phyloP scores from a whole-genome alignment of 768 basidiomycete species.

The Pleurotus salmoneostramineus region DNA sequence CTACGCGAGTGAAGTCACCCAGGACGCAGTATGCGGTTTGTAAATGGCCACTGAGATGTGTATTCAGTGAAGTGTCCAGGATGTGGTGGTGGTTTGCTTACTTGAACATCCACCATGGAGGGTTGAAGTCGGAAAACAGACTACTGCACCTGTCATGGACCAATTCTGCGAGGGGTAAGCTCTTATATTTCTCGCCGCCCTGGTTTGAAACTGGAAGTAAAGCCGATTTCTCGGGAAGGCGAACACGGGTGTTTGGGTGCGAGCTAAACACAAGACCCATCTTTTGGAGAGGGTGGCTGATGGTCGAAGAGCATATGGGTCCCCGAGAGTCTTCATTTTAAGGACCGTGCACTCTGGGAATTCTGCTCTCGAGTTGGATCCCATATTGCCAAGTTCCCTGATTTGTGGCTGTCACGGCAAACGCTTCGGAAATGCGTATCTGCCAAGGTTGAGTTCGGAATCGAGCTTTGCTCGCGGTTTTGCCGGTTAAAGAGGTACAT shows the following conservation, averaged over 20 bases:
- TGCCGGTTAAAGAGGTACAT: neutral
- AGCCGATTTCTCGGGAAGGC: conserved; percentile 36
- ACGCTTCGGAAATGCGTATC: neutral
- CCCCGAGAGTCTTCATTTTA: neutral
- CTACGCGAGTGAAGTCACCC: conserved; percentile 56
- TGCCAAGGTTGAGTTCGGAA: neutral
- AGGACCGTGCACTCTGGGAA: too few species aligned
- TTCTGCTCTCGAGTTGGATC: too few species aligned
- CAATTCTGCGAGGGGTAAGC: conserved; percentile 31
- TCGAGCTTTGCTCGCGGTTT: neutral
- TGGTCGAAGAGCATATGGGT: neutral
- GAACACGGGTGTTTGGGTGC: conserved; percentile 22
- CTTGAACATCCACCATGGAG: conserved; percentile 49
- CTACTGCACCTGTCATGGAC: conserved; percentile 38
- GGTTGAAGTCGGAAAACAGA: conserved; percentile 37
- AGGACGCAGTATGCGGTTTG: conserved; percentile 60
- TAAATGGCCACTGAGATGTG: conserved; percentile 47
- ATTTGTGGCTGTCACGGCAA: too few species aligned
- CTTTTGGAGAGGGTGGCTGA: neutral
- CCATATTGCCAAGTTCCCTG: too few species aligned
- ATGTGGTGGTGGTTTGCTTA: conserved; percentile 18
- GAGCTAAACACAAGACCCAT: conserved; percentile 26
- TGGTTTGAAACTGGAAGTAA: conserved; percentile 27
- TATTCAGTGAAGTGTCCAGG: neutral
- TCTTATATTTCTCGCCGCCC: conserved; percentile 22